Conservation (phyloP, 2,329 filamentous ascomycete genomes). For the Aureobasidium pullulans region DNA sequence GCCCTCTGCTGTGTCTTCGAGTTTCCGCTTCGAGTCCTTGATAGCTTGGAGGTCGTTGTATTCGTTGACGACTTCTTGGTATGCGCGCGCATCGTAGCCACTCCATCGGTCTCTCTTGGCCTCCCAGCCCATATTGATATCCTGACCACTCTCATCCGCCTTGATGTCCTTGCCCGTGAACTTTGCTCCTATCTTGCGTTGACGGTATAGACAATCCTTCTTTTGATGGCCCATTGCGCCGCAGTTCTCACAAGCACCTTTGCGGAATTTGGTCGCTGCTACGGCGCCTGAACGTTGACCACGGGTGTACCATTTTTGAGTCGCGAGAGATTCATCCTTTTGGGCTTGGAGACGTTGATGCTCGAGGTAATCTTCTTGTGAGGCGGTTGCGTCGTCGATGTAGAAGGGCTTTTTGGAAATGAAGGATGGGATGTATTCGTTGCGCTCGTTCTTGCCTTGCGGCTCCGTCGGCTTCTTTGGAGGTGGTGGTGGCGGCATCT, state of each 20-base stretch:
- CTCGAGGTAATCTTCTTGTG: conserved; percentile 81
- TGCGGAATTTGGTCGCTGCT: conserved; percentile 83
- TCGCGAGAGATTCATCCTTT: conserved; percentile 49
- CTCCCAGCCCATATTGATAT: conserved; percentile 87
- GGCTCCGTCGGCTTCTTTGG: conserved; percentile 74
- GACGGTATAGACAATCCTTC: conserved; percentile 85
- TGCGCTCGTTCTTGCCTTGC: conserved; percentile 67
- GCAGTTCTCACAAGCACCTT: conserved; percentile 97
- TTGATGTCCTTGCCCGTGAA: conserved; percentile 92
- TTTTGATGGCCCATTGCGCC: conserved; percentile 94
- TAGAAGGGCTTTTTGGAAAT: conserved; percentile 99
- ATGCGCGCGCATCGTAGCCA: conserved; percentile 87
- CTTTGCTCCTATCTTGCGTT: conserved; percentile 79
- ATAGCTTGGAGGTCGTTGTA: conserved; percentile 80
- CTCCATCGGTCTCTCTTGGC: conserved; percentile 98
- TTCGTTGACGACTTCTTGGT: conserved; percentile 77
- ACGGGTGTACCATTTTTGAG: conserved; percentile 87
- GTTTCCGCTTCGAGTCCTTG: conserved; percentile 33
- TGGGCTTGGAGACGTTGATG: conserved; percentile 80
- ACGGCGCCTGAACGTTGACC: conserved; percentile 77
- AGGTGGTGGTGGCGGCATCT: conserved; percentile 26
- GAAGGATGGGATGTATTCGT: conserved; percentile 95
- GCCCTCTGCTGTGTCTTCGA: conserved; percentile 25
- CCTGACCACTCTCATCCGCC: conserved; percentile 79
- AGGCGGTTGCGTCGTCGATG: conserved; percentile 64